A percentile compares a stretch with the other conserved stretches of the same genome.
Conservation (phyloP, 75 land plant species). For the Sequoia sempervirens region DNA sequence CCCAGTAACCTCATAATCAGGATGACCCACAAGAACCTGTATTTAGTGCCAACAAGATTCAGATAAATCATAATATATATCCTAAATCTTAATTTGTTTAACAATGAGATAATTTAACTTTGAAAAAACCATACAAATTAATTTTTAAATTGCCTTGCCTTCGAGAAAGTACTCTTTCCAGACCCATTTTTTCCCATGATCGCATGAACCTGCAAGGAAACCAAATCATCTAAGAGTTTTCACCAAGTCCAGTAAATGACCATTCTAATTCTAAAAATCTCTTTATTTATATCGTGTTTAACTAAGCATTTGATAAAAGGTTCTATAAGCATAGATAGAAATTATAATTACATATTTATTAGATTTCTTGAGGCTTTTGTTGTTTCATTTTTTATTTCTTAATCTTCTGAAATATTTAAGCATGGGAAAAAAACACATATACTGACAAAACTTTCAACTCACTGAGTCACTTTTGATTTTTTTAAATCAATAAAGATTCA, state of each 20-base stretch:
- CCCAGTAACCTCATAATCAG: constrained; percentile 93
- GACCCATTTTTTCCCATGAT: constrained; percentile 99
- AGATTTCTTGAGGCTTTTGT: background rate
- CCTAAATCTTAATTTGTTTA: background rate
- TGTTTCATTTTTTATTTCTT: background rate
- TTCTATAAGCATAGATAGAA: background rate
- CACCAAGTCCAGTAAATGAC: background rate
- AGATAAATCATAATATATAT: background rate
- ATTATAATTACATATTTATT: background rate
- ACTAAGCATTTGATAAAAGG: background rate
- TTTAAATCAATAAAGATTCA: background rate
- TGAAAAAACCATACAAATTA: background rate
- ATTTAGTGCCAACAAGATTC: background rate
- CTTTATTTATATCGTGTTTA: background rate
- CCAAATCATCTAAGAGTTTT: background rate
- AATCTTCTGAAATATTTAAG: background rate
- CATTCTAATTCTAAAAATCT: background rate
- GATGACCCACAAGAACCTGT: constrained; percentile 97
- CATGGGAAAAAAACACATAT: background rate
- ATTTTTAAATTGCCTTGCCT: constrained; percentile 36
- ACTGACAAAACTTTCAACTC: background rate
- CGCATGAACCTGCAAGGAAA: constrained; percentile 73
- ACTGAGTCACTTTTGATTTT: no score
- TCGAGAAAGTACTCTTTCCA: constrained; percentile 95
- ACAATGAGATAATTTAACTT: background rate